Percentiles rank a stretch among this genome's conserved stretches.
Conservation (phyloP, 2,329 filamentous ascomycete species). For the Dothiorella sarmentorum region DNA sequence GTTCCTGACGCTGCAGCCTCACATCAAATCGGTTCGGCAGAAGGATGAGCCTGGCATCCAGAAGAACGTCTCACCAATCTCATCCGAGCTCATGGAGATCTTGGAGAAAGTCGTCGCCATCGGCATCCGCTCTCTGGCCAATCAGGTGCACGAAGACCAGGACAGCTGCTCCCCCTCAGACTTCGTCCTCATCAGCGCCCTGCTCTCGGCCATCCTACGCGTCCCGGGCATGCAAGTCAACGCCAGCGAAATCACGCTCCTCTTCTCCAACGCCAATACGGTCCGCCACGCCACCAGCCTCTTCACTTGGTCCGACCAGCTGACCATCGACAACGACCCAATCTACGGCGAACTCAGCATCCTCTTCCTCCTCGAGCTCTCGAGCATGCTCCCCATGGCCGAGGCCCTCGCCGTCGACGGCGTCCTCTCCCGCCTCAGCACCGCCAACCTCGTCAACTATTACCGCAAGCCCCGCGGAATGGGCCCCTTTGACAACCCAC, state of each 20-base stretch:
- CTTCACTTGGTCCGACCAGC: slow-evolving; percentile 88
- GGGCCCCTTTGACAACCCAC: slow-evolving; percentile 73
- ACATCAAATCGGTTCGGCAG: slow-evolving; percentile 34
- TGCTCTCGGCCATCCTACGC: slow-evolving; percentile 78
- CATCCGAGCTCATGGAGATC: slow-evolving; percentile 64
- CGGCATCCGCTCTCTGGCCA: slow-evolving; percentile 78
- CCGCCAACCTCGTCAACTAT: slow-evolving; percentile 73
- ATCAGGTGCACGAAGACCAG: slow-evolving; percentile 74
- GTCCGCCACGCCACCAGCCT: slow-evolving; percentile 79
- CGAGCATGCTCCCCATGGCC: slow-evolving; percentile 73
- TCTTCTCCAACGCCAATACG: slow-evolving; percentile 61
- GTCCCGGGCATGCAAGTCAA: slow-evolving; percentile 72
- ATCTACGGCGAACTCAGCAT: slow-evolving; percentile 91
- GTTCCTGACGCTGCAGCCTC: slow-evolving; percentile 73
- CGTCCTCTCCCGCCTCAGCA: slow-evolving; percentile 72
- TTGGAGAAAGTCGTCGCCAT: slow-evolving; percentile 74
- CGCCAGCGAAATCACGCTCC: slow-evolving; percentile 43
- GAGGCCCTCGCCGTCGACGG: slow-evolving; percentile 89
- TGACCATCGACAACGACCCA: slow-evolving; percentile 75
- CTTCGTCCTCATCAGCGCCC: slow-evolving; percentile 79
- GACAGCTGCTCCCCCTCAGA: slow-evolving; percentile 68
- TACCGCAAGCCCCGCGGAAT: slow-evolving; percentile 66
- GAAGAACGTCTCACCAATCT: slow-evolving; percentile 26
- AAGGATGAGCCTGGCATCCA: slow-evolving; percentile 20
- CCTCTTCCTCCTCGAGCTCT: slow-evolving; percentile 83